Conservation (phyloP, 768 basidiomycete species). For the Hygrophoropsis aurantiaca region DNA sequence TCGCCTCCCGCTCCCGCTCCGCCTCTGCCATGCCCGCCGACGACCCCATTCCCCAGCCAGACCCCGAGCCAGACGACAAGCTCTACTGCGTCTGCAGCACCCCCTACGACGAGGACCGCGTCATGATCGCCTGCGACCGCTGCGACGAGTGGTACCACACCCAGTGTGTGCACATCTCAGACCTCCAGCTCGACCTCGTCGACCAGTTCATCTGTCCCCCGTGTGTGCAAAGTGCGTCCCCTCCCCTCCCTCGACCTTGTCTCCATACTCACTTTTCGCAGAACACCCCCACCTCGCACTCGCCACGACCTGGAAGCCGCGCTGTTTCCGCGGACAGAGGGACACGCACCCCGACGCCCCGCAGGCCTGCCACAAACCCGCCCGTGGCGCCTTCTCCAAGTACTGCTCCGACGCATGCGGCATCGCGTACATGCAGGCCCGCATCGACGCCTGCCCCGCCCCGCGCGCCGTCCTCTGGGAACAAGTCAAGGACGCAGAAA, state of each 20-base stretch:
- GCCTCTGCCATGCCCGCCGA: conserved; percentile 64
- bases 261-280: conserved; percentile 23
- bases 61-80: conserved; percentile 47
- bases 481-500: conserved; percentile 65
- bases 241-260: conserved; percentile 1
- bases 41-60: no score
- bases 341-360: conserved; percentile 61
- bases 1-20: conserved; percentile 60
- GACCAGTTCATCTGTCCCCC: conserved; percentile 90
- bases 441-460: no score
- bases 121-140: conserved; percentile 95
- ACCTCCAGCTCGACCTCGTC: conserved; percentile 81
- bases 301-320: conserved; percentile 76
- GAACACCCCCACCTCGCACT: conserved; percentile 60
- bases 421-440: conserved; percentile 64
- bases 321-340: conserved; percentile 70
- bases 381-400: conserved; percentile 81
- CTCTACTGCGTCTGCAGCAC: conserved; percentile 89
- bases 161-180: conserved; percentile 78
- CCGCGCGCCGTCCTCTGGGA: conserved; percentile 71
- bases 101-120: conserved; percentile 79
- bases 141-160: conserved; percentile 97
- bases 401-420: conserved; percentile 93
- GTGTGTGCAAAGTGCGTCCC: conserved; percentile 68
- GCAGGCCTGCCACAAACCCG: conserved; percentile 76